Conservation (phyloP, 768 basidiomycete species). For the Agrocybe praecox region DNA sequence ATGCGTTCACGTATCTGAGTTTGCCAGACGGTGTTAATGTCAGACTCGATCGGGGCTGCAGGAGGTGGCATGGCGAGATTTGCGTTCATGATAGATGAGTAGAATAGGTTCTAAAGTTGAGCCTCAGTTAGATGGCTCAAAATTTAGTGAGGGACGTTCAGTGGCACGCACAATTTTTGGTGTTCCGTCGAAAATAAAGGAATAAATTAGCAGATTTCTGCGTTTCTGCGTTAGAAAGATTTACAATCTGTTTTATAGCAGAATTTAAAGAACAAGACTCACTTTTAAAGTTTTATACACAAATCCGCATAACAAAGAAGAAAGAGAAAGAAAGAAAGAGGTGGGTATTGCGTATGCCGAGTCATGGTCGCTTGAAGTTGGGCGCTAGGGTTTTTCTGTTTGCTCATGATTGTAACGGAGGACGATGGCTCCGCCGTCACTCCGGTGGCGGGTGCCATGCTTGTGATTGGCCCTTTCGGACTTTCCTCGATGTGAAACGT, state of each 20-base stretch:
- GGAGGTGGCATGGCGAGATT: conserved; percentile 5
- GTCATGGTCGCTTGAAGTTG: conserved; percentile 10
- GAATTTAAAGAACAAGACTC: background rate
- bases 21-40: conserved; percentile 20
- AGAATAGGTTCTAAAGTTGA: background rate
- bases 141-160: too few species aligned
- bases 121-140: background rate
- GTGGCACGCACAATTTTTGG: background rate
- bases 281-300: background rate
- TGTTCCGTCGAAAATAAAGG: background rate
- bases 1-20: conserved; percentile 22
- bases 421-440: background rate
- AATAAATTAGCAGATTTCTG: background rate
- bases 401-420: conserved; percentile 10
- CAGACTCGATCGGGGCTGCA: conserved; percentile 4
- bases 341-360: conserved; percentile 8
- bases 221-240: background rate
- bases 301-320: background rate
- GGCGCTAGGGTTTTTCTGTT: conserved; percentile 22
- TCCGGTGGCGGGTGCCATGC: background rate
- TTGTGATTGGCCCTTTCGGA: background rate
- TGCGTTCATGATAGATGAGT: background rate
- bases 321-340: conserved; percentile 9
- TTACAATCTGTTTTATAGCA: background rate
- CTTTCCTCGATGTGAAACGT: background rate